Conservation (phyloP, 768 basidiomycete species). For the Boletus coccyginus region DNA sequence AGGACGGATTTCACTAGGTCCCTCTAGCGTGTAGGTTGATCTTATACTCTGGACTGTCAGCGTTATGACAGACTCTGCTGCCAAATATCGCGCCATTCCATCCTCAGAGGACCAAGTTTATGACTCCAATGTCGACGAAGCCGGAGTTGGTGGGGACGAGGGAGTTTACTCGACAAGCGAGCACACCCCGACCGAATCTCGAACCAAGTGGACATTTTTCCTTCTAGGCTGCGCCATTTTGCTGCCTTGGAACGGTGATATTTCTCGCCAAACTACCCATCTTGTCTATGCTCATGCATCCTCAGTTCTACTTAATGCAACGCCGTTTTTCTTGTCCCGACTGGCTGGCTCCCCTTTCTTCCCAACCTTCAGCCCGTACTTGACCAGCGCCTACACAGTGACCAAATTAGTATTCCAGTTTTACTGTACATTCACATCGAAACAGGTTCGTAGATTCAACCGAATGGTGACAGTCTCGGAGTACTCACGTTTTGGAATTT, state of each 20-base stretch:
- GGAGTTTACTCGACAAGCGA: neutral
- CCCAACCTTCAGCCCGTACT: neutral
- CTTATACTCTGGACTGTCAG: neutral
- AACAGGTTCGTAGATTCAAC: neutral
- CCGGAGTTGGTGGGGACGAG: neutral
- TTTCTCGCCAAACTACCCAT: neutral
- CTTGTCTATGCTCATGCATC: neutral
- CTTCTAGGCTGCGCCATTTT: neutral
- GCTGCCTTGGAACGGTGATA: neutral
- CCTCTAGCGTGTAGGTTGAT: no score
- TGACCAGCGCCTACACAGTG: neutral
- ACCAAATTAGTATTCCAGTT: neutral
- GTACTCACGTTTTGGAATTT: neutral
- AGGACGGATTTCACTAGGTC: no score
- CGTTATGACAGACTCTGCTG: neutral
- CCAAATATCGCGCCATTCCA: neutral
- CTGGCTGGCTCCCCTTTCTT: neutral
- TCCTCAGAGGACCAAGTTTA: neutral
- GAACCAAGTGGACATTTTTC: neutral
- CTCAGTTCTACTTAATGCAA: neutral
- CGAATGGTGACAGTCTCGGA: neutral
- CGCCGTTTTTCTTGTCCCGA: conserved; percentile 2
- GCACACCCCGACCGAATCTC: neutral
- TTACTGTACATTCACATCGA: neutral
- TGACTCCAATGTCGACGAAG: neutral